Evolutionary conservation across 345 rosid species (phyloP), one percentile per base, ranked within the genome.

Genomic region (Carallia pectinifolia): DNA sequence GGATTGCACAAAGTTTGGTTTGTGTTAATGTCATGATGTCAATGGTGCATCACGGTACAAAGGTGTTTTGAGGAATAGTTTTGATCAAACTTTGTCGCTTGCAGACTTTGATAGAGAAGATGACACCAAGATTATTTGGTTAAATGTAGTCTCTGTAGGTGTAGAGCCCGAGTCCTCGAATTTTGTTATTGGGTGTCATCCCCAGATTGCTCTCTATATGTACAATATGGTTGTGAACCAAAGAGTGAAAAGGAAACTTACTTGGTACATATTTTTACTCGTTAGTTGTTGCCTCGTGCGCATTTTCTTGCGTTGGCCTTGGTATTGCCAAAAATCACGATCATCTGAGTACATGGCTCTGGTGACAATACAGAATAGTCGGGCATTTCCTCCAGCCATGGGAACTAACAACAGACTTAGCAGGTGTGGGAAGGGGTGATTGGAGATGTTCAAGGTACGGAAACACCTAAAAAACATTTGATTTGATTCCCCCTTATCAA

Each of bases 401-500:
- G 55, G 8, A 40, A 58, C 6, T 58, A 29, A 64, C 33, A 8
- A 23, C 23, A 58, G 44, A 40, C 56, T 63, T 38, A 36, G 65
- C 48, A 37, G 6, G 6, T 2, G 19, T 36, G 31, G 48, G 48
- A 0, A 9, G 15, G 34, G 34, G 48, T 40, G 48, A 40, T 40
- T 40, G 10, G 48, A 40, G 0, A 40, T 40, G 48, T 40, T 40
- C 15, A 9, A 40, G 2, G 13, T 40, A 10, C 48, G 9, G 15
- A 40, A 40, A 40, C 15, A 40, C 48, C 48, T 8, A 12, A 9
- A 63, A 18, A 23, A 12, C 8, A 30, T 23, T 18, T 2, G 2
- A 9, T 56, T 70, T 27, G 68, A 40, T 50, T 64, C 61, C 52
- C 47, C 27, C 8, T 65, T 69, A 55, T 17, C 67, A 29, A 17